Evolutionary conservation across 768 basidiomycete species (phyloP).

Genomic region (Termitomyces sp.): DNA sequence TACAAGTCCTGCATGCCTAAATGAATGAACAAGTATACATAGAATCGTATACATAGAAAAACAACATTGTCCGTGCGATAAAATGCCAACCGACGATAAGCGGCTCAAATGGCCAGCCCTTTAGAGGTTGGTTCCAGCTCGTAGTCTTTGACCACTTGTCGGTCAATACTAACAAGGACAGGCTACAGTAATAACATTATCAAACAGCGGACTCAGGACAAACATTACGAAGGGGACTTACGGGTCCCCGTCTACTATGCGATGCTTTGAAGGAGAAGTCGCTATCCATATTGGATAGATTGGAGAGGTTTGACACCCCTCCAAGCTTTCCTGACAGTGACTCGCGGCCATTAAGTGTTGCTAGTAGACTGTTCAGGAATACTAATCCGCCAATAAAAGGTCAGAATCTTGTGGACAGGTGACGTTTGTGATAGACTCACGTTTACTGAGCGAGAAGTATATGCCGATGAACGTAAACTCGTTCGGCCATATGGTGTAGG

Average conservation of each 20-base stretch:
- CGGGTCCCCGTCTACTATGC: not conserved
- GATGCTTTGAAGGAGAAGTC: not conserved
- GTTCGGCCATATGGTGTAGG: constrained; percentile 5
- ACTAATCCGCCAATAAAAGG: constrained; percentile 12
- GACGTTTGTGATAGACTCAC: constrained; percentile 18
- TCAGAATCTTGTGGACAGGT: not conserved
- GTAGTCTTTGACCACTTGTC: constrained; percentile 8
- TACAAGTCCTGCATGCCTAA: not conserved
- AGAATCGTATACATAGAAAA: not conserved
- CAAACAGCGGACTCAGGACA: not conserved
- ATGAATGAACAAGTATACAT: not conserved
- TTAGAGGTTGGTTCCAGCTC: not conserved
- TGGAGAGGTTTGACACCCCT: constrained; percentile 14
- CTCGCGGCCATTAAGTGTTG: constrained; percentile 23
- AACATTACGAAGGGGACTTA: not conserved
- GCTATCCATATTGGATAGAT: constrained; percentile 1
- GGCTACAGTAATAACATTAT: not conserved
- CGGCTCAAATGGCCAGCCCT: not conserved
- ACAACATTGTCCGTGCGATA: not conserved
- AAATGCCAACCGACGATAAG: not conserved
- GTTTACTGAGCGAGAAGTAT: constrained; percentile 1
- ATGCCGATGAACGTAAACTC: constrained; percentile 3
- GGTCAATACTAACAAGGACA: constrained; percentile 13
- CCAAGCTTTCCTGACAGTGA: constrained; percentile 16
- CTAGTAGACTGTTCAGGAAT: constrained; percentile 27